Evolutionary conservation across 352 stramenopile genomes (phyloP).

Genomic region (Pelagophyceae sp.): DNA sequence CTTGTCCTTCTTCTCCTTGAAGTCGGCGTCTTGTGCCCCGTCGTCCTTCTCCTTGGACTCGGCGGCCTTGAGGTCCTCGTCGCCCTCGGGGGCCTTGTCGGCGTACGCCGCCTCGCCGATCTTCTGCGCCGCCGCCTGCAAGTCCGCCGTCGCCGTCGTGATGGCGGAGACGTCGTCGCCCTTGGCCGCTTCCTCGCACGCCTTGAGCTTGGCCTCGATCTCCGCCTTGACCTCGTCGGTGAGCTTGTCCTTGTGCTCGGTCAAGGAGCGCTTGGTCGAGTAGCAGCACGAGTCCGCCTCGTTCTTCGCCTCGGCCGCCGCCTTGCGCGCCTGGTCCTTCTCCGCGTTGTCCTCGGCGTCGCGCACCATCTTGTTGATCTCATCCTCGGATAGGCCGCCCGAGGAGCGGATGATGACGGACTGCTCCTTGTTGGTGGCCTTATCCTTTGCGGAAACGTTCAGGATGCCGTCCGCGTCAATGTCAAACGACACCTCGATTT

Average conservation of each 20-base stretch:
- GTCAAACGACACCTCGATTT: slow-evolving; percentile 96
- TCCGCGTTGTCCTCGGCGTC: slow-evolving; percentile 90
- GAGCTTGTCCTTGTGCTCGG: slow-evolving; percentile 90
- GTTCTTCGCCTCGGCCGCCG: slow-evolving; percentile 91
- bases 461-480: slow-evolving; percentile 98
- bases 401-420: slow-evolving; percentile 91
- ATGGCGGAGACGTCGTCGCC: slow-evolving; percentile 77
- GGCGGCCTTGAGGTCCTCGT: slow-evolving; percentile 63
- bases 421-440: slow-evolving; percentile 94
- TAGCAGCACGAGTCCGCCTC: slow-evolving; percentile 93
- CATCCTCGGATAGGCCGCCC: slow-evolving; percentile 83
- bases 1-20: slow-evolving; percentile 79
- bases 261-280: slow-evolving; percentile 80
- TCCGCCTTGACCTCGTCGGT: slow-evolving; percentile 76
- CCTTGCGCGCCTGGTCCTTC: slow-evolving; percentile 81
- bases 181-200: slow-evolving; percentile 72
- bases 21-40: slow-evolving; percentile 89
- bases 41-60: slow-evolving; percentile 74
- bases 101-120: slow-evolving; percentile 93
- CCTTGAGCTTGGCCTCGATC: slow-evolving; percentile 81
- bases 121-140: slow-evolving; percentile 88
- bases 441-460: slow-evolving; percentile 92
- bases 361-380: slow-evolving; percentile 95
- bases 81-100: slow-evolving; percentile 39
- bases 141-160: slow-evolving; percentile 77